Evolutionary conservation across 352 stramenopile genomes (phyloP), one percentile per base, ranked within the genome.

Genomic region (Phytophthora capsici): DNA sequence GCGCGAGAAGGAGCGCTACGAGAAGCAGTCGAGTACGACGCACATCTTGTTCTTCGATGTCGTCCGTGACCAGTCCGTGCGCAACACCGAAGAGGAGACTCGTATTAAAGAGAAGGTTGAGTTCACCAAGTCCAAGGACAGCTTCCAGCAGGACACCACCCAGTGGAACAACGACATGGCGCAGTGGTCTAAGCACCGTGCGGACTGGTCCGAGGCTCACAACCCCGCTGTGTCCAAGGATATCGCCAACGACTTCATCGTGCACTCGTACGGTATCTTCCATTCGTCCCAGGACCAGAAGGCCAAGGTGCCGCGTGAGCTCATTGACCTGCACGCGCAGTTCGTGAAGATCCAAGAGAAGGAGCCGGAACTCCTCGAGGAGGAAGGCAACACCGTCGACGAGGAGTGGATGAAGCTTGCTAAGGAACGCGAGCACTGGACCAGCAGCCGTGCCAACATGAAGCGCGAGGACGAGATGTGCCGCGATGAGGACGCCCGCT

Each of bases 91-190:
- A 56, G 87, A 95, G 62, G 85, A 95, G 65, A 89, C 78, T 6
- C 87, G 84, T 16, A 73, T 86, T 43, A 91, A 91, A 68, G 87
- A 95, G 62, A 95, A 95, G 74, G 83, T 95, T 17, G 87, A 95
- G 72, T 95, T 95, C 62, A 92, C 83, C 52, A 94, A 94, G 71
- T 93, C 83, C 7, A 95, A 95, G 75, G 87, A 95, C 50, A 77
- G 82, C 49, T 95, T 95, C 75, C 88, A 95, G 73, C 78, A 85
- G 14, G 88, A 95, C 64, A 95, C 88, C 32, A 87, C 83, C 22
- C 84, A 95, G 66, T 95, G 88, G 88, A 95, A 95, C 75, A 90
- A 80, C 52, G 86, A 94, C 70, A 95, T 95, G 88, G 88, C 88
- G 1, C 79, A 88, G 49, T 95, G 88, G 88, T 91, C 79, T 58